Base-by-base conservation (phyloP, 2,329 filamentous ascomycete species). In the Stromatinia cepivora region DNA sequence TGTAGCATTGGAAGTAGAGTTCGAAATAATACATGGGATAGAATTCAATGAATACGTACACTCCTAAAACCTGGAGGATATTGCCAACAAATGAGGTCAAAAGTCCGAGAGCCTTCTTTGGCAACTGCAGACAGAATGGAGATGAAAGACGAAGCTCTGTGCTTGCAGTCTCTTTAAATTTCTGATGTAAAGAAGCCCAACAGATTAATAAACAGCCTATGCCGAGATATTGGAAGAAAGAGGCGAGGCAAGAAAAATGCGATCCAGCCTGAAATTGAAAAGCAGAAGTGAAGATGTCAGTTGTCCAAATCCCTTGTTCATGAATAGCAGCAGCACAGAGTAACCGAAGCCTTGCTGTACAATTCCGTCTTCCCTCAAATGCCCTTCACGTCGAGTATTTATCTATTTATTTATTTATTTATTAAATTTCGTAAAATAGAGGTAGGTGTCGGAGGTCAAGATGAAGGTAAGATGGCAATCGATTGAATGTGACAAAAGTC, bases 101-200 rank as follows among this genome's bases (percentile, higher is more conserved):
- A 72, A 76, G 72, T 77, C 75, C 75, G 76, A 76, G 71, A 72
- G 75, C 75, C 74, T 76, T 76, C 73, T 76, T 75, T 72, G 74
- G 75, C 73, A 73, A 72, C 76, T 76, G 72, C 75, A 78, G 76
- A 78, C 67, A 75, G 71, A 81, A 81, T 80, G 77, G 76, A 79
- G 80, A 68, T 68, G 42, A 84, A 77, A 87, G 85, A 88, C 81
- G 85, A 87, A 87, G 86, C 86, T 88, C 86, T 88, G 81, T 88
- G 84, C 86, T 87, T 84, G 80, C 82, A 80, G 80, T 83, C 83
- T 79, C 76, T 67, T 69, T 63, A 66, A 73, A 74, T 70, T 52
- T 34, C 68, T 71, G 71, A 72, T 64, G 69, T 74, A 66, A 71
- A 71, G 69, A 69, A 67, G 54, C 54, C 65, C 54, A 67, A 61